phyloP scores from a whole-genome alignment of 1,139 yeast genomes.

The Debaryomyces nepalensis region DNA sequence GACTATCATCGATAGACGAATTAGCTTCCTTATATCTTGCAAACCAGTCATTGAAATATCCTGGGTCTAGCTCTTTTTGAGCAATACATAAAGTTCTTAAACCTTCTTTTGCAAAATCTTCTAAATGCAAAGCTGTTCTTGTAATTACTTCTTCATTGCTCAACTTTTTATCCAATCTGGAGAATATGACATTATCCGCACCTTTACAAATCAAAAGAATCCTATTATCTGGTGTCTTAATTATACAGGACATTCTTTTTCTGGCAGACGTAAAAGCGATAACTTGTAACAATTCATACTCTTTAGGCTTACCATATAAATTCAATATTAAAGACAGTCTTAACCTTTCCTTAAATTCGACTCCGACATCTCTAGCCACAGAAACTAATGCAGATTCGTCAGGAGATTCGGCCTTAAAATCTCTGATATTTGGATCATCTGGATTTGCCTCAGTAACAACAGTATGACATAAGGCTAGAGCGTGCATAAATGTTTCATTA shows the following conservation, averaged over 20 bases:
- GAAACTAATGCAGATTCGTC: constrained; percentile 96
- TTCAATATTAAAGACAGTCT: constrained; percentile 71
- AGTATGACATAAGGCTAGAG: constrained; percentile 89
- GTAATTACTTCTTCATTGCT: constrained; percentile 42
- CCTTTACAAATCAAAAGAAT: constrained; percentile 82
- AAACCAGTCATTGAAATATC: constrained; percentile 70
- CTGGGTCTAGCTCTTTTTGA: constrained; percentile 68
- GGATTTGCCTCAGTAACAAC: constrained; percentile 75
- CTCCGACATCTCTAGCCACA: constrained; percentile 92
- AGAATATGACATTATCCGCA: constrained; percentile 90
- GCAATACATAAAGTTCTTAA: constrained; percentile 93
- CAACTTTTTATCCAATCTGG: constrained; percentile 56
- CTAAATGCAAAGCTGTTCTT: constrained; percentile 76
- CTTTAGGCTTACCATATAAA: constrained; percentile 73
- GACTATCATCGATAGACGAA: constrained; percentile 69
- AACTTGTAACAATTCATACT: constrained; percentile 74
- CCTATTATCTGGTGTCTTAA: constrained; percentile 51
- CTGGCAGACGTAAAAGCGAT: constrained; percentile 90
- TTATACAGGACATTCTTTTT: constrained; percentile 70
- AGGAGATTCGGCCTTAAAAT: constrained; percentile 94
- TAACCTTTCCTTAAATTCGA: constrained; percentile 75
- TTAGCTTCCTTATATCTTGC: constrained; percentile 70
- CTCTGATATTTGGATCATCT: constrained; percentile 56
- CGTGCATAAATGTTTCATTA: constrained; percentile 80
- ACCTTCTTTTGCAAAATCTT: constrained; percentile 95